These are phyloP conservation scores for Arachnomyces sp. DNA, from an alignment of 2,329 filamentous ascomycete species.

Conservation along the genomic window DNA sequence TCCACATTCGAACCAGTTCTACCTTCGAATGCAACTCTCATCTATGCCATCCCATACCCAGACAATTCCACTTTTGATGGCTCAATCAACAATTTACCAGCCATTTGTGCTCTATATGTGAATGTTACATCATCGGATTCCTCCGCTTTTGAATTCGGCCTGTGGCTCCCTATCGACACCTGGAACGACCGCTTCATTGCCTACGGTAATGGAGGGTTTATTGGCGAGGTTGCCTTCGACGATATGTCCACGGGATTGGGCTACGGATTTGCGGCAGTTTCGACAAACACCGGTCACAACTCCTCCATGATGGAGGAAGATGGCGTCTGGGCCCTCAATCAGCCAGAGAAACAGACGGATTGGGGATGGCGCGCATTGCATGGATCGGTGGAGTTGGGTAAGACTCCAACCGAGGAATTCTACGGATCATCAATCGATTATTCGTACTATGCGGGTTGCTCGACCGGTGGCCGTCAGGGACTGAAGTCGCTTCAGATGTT, in stretches of 20 bases:
- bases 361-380: constrained; percentile 39
- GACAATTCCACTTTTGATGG: no score
- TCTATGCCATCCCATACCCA: no score
- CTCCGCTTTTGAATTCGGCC: no score
- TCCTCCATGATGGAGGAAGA: constrained; percentile 33
- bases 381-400: constrained; percentile 42
- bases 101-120: no score
- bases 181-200: neutral
- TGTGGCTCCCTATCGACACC: constrained; percentile 1
- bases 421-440: constrained; percentile 39
- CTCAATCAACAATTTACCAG: no score
- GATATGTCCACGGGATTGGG: constrained; percentile 29
- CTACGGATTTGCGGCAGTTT: constrained; percentile 34
- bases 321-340: no score
- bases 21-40: no score
- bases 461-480: constrained; percentile 53
- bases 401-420: constrained; percentile 42
- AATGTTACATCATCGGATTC: no score
- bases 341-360: constrained; percentile 34
- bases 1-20: no score
- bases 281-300: constrained; percentile 40
- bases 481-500: constrained; percentile 47
- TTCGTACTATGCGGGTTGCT: constrained; percentile 46
- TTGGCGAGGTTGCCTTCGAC: constrained; percentile 24
- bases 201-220: constrained; percentile 3